These are phyloP conservation scores for Datisca glomerata DNA, from an alignment of 306 rosid genomes.

Conservation along the genomic window DNA sequence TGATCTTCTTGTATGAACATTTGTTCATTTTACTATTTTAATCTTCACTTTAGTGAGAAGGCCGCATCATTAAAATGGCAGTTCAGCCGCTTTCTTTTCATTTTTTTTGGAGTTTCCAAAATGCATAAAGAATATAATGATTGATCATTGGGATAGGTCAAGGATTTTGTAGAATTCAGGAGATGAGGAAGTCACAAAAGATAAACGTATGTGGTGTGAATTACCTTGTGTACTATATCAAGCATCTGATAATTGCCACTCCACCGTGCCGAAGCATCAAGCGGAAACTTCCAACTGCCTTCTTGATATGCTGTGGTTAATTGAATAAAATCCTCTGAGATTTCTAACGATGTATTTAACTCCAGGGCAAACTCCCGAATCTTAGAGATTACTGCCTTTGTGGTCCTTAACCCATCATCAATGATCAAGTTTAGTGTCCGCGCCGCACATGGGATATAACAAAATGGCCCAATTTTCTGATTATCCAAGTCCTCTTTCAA, in stretches of 20 bases:
- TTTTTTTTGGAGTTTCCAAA: too few relatives aligned
- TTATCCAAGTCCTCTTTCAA: slow-evolving; percentile 61
- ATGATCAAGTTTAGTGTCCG: slow-evolving; percentile 74
- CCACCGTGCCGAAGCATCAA: slow-evolving; percentile 85
- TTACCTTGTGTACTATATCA: slow-evolving; percentile 77
- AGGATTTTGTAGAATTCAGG: too few relatives aligned
- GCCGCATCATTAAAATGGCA: too few relatives aligned
- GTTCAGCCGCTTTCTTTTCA: too few relatives aligned
- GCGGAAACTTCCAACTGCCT: slow-evolving; percentile 86
- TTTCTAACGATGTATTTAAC: slow-evolving; percentile 57
- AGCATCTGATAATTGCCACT: slow-evolving; percentile 96
- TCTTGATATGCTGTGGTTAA: slow-evolving; percentile 68
- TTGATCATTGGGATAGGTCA: too few relatives aligned
- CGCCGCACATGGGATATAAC: slow-evolving; percentile 89
- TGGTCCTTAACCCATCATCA: slow-evolving; percentile 70
- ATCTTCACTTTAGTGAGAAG: too few relatives aligned
- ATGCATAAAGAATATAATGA: too few relatives aligned
- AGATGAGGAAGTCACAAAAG: too few relatives aligned
- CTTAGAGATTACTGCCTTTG: slow-evolving; percentile 50
- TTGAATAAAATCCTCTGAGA: slow-evolving; percentile 65
- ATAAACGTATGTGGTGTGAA: too few relatives aligned
- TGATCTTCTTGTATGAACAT: too few relatives aligned
- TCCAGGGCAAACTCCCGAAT: slow-evolving; percentile 70
- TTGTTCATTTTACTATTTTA: too few relatives aligned
- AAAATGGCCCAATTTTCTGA: slow-evolving; percentile 74